phyloP scores from a whole-genome alignment of 2,329 filamentous ascomycete genomes.

The Ophiostoma tasmaniense region DNA sequence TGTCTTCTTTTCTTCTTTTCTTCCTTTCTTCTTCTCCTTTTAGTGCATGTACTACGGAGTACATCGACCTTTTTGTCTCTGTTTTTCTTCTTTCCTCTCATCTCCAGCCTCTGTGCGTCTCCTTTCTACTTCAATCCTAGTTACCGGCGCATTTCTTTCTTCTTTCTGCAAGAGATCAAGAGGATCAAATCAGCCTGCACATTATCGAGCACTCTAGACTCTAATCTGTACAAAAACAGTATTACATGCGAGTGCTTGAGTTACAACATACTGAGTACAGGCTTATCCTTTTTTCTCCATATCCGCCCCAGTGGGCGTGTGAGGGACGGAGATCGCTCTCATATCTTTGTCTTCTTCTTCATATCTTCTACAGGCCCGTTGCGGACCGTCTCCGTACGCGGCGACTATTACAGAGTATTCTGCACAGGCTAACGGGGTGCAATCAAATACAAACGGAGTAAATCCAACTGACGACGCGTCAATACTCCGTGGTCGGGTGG shows the following conservation, averaged over 20 bases:
- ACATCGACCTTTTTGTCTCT: background rate
- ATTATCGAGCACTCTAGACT: background rate
- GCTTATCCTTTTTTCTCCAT: background rate
- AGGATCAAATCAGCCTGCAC: background rate
- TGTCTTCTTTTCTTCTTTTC: background rate
- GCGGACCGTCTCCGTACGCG: background rate
- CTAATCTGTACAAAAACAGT: background rate
- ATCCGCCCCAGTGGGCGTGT: background rate
- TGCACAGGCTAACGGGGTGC: background rate
- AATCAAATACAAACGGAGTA: background rate
- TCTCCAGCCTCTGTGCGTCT: background rate
- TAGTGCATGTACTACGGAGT: no score
- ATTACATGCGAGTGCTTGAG: background rate
- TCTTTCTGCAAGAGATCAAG: background rate
- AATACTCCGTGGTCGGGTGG: background rate
- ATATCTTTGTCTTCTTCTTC: background rate
- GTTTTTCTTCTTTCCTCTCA: background rate
- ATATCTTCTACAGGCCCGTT: background rate
- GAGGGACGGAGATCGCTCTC: background rate
- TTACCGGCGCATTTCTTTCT: background rate
- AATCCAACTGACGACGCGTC: background rate
- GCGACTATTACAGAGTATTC: background rate
- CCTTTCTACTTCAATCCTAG: background rate
- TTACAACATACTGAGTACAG: no score
- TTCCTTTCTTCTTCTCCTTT: background rate